Percentiles rank a stretch among this genome's conserved stretches.
Conservation (phyloP, 139 green algal species). For the Micractinium conductrix region DNA sequence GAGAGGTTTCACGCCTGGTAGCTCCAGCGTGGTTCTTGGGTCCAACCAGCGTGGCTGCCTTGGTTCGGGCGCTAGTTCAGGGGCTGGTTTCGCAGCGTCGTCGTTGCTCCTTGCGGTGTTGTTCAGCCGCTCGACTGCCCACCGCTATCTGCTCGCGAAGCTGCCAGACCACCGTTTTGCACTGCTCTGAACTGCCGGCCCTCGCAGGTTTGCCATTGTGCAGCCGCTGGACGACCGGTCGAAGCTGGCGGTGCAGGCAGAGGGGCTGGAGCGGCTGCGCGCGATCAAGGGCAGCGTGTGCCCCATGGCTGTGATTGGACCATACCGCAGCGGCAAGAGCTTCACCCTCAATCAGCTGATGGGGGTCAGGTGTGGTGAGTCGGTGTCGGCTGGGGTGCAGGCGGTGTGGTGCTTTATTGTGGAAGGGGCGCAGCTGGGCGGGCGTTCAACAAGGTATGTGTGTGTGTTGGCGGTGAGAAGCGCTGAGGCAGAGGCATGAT, state of each 20-base stretch:
- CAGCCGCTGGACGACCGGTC: slow-evolving; percentile 72
- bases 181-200: background rate
- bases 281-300: slow-evolving; percentile 63
- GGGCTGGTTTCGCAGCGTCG: no score
- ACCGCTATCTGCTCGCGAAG: no score
- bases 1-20: no score
- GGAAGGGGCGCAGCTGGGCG: no score
- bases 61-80: no score
- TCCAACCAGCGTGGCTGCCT: no score
- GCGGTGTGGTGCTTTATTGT: background rate
- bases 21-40: no score
- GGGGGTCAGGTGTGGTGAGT: slow-evolving; percentile 76
- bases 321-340: slow-evolving; percentile 87
- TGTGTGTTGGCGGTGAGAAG: no score
- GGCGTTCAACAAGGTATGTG: no score
- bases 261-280: slow-evolving; percentile 72
- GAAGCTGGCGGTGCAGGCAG: slow-evolving; percentile 68
- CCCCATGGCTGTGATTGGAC: slow-evolving; percentile 90
- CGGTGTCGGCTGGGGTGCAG: background rate
- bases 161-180: background rate
- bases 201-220: slow-evolving; percentile 70
- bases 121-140: no score
- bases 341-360: slow-evolving; percentile 96
- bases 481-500: no score
- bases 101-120: no score